Base-by-base conservation (phyloP, 371 early-diverging fungal species). In the Actinomucor elegans region DNA sequence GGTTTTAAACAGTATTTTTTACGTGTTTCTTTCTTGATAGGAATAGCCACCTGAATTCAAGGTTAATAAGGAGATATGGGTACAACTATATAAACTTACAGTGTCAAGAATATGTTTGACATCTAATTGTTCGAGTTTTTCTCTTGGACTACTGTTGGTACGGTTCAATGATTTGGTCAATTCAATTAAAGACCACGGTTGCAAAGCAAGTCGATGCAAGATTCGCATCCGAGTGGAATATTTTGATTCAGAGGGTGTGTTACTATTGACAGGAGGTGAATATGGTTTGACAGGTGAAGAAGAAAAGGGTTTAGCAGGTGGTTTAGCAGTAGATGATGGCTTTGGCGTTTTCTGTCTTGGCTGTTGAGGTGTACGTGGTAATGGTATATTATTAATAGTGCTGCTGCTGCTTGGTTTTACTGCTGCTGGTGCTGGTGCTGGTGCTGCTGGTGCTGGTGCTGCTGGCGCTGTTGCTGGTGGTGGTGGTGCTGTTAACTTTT, bases 1-100 rank as follows among this genome's bases (percentile, higher is more conserved):
- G 60, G 60, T 32, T 59, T 59, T 27, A 59, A 37, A 23, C 54
- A 54, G 21, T 42, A 59, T 21, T 59, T 59, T 42, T 52, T 55
- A 8, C 48, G 38, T 12, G 37, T 48, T 23, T 41, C 41, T 35
- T 59, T 52, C 23, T 52, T 35, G 23, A 52, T 28, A 12, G 53
- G 48, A 35, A 59, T 47, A 8, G 40, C 59, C 23, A 59, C 59
- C 59, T 58, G 24, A 8, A 17, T 18, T 33, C 8, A 4, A n/a
- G 2, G 28, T 26, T n/a, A 26, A 8, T 23, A n/a, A n/a, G n/a
- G n/a, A n/a, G n/a, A n/a, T 23, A 15, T 14, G 24, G 7, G 18
- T 20, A 7, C 3, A 7, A 11, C 5, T 46, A 20, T 2, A 18
- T 32, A 21, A n/a, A 12, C 14, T 41, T 47, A 55, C 55, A 12